Conservation (phyloP, 441 rosid species). For the Arabidopsis hybrid region DNA sequence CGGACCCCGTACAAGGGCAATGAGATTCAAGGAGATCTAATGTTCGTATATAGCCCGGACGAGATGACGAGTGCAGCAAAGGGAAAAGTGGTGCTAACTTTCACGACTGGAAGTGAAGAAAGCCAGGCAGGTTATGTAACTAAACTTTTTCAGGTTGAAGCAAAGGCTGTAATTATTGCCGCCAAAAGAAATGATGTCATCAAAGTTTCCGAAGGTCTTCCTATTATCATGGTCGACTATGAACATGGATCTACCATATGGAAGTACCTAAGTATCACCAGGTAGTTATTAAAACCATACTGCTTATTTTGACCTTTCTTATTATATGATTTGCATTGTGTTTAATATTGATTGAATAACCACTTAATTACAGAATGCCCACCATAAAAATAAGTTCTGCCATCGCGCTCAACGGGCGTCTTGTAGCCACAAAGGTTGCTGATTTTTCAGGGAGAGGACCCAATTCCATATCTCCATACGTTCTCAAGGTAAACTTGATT, state of each 20-base stretch:
- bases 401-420: constrained; percentile 37
- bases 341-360: not conserved
- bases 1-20: not conserved
- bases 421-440: constrained; percentile 51
- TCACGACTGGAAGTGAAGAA: not conserved
- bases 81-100: constrained; percentile 31
- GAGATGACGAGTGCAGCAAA: not conserved
- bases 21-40: constrained; percentile 4
- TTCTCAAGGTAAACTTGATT: constrained; percentile 60
- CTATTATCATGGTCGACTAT: not conserved
- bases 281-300: constrained; percentile 8
- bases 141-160: accelerated
- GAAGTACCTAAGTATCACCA: constrained; percentile 21
- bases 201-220: not conserved
- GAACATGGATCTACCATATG: constrained; percentile 27
- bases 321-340: not conserved
- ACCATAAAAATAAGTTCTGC: constrained; percentile 47
- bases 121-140: accelerated
- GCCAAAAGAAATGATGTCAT: not conserved
- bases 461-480: constrained; percentile 62
- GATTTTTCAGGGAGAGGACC: constrained; percentile 60
- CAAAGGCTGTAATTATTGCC: constrained; percentile 5
- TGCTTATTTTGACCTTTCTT: not conserved
- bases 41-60: not conserved
- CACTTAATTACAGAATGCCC: constrained; percentile 37